Evolutionary conservation across 768 basidiomycete species (phyloP).

Genomic region (Amanita jacksonii): DNA sequence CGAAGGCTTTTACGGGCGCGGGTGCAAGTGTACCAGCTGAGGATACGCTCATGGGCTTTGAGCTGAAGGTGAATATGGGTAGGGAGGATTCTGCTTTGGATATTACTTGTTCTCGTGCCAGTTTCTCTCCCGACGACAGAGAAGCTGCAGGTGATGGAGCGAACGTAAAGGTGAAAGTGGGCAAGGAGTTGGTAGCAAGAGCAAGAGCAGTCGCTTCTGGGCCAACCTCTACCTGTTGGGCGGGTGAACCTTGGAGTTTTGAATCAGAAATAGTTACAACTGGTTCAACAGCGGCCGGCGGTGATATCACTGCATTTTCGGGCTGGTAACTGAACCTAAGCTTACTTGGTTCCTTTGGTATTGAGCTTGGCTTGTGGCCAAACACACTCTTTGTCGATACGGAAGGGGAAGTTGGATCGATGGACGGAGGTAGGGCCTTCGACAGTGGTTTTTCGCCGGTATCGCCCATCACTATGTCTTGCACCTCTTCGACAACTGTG

Average conservation of each 20-base stretch:
- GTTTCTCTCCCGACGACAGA: constrained; percentile 9
- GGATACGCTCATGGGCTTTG: constrained; percentile 1
- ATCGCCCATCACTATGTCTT: constrained; percentile 19
- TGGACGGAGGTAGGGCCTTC: constrained; percentile 5
- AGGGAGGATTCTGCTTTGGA: constrained; percentile 31
- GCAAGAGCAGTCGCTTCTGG: constrained; percentile 23
- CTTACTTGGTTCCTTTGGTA: constrained; percentile 73
- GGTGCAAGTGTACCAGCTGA: not conserved
- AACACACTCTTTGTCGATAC: constrained; percentile 14
- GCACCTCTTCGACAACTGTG: constrained; percentile 24
- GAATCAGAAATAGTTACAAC: constrained; percentile 23
- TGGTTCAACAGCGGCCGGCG: constrained; percentile 13
- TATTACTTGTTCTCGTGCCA: constrained; percentile 16
- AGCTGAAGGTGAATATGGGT: constrained; percentile 32
- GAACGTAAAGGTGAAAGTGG: constrained; percentile 26
- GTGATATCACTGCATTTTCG: constrained; percentile 29
- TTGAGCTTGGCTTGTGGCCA: constrained; percentile 37
- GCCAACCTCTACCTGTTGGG: constrained; percentile 7
- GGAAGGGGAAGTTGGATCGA: constrained; percentile 2
- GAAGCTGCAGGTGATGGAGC: constrained; percentile 13
- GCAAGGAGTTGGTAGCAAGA: constrained; percentile 21
- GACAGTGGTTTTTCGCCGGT: constrained; percentile 12
- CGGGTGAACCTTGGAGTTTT: too few relatives aligned
- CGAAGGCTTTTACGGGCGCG: constrained; percentile 31
- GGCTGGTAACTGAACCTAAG: constrained; percentile 63